phyloP scores from a whole-genome alignment of 208 protist species.

The Porcisia hertigi region DNA sequence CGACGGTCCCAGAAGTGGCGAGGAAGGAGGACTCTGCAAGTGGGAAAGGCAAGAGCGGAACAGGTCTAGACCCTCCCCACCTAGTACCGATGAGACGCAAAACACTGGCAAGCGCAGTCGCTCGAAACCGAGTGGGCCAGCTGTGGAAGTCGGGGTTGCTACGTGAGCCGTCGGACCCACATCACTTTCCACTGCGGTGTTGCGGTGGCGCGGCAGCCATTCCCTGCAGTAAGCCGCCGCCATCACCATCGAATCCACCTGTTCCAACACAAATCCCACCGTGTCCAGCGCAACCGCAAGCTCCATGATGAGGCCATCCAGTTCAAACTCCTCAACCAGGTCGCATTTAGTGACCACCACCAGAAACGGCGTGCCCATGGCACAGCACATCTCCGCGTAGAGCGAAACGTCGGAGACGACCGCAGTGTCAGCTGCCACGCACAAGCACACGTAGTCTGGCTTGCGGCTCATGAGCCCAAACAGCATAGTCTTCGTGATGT shows the following conservation, averaged over 20 bases:
- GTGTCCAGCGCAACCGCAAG: constrained; percentile 53
- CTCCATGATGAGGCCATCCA: constrained; percentile 90
- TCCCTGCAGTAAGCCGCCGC: constrained; percentile 29
- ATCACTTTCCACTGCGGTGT: constrained; percentile 40
- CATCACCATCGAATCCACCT: constrained; percentile 35
- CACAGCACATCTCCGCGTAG: constrained; percentile 93
- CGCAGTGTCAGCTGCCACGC: constrained; percentile 52
- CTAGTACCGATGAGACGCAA: constrained; percentile 59
- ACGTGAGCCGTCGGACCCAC: not conserved
- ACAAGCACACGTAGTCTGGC: constrained; percentile 91
- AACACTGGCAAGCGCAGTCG: constrained; percentile 59
- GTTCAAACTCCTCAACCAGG: constrained; percentile 89
- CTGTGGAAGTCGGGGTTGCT: not conserved
- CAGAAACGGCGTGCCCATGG: constrained; percentile 91
- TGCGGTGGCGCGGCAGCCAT: constrained; percentile 35
- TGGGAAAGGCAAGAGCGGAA: constrained; percentile 53
- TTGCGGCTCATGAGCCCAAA: constrained; percentile 93
- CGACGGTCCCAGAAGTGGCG: constrained; percentile 19
- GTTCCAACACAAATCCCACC: constrained; percentile 42
- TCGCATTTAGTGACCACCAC: constrained; percentile 96
- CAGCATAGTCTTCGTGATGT: constrained; percentile 81
- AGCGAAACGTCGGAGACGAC: constrained; percentile 40
- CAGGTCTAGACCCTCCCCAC: constrained; percentile 47
- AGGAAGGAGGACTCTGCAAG: constrained; percentile 28
- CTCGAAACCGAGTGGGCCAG: constrained; percentile 35